Base-by-base conservation (phyloP, 2,329 filamentous ascomycete species). In the Arthroderma uncinatum region DNA sequence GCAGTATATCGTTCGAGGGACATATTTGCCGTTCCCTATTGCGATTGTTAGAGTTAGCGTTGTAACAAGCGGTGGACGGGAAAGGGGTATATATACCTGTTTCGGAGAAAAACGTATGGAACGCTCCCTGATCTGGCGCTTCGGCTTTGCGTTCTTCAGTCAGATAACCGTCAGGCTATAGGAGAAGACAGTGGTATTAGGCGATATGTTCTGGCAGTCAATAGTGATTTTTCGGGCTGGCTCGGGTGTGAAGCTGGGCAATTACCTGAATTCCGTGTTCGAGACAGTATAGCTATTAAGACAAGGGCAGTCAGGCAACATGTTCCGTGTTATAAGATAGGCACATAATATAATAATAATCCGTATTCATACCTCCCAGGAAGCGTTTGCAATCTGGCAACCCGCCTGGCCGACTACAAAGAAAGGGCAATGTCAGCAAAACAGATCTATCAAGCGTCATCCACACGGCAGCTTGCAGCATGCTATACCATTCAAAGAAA, bases 81-180 rank as follows among this genome's bases (percentile, higher is more conserved):
- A 62, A 61, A 54, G 57, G 54, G 59, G 58, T 69, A 70, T 64
- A 64, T 37, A 53, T 88, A 97, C 93, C 92, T 71, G 93, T 97
- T 83, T 98, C 93, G 67, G 92, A 96, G 83, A 98, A 98, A 84
- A 98, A 98, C 70, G 93, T 98, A 82, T 91, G 96, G 84, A 98
- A 98, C 65, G 93, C 93, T 72, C 96, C 88, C 75, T 97, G 93
- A 63, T 90, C 44, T 50, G 44, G 87, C 64, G 95, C 87, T 72
- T 85, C 84, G 68, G 83, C 84, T 82, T 97, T 96, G 78, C 91
- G 90, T 82, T 97, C 92, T 73, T 96, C 92, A 65, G 91, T 97
- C 76, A 98, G 85, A 81, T 88, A 97, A 75, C 93, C 93, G 84
- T 98, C 93, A 68, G 93, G 92, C 92, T 98, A 33, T 25, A 50